A percentile compares a stretch with the other conserved stretches of the same genome.
Evolutionary conservation across 768 basidiomycete genomes (phyloP).

Genomic region (Gelatoporia subvermispora): DNA sequence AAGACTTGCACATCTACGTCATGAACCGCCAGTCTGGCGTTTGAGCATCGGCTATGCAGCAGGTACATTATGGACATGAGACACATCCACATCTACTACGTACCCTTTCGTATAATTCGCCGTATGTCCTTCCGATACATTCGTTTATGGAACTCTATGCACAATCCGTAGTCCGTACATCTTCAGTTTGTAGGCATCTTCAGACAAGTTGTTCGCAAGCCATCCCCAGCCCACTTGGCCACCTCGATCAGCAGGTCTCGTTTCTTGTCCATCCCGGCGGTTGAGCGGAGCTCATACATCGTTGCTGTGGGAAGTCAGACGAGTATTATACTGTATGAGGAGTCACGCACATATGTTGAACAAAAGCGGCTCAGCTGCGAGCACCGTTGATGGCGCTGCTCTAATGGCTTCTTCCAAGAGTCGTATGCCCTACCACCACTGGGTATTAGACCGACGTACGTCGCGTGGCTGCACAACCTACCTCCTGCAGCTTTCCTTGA

Average conservation of each 20-base stretch:
- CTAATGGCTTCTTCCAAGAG: constrained; percentile 59
- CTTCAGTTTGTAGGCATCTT: constrained; percentile 54
- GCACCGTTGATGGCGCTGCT: constrained; percentile 63
- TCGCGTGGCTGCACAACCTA: constrained; percentile 22
- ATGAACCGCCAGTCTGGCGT: constrained; percentile 71
- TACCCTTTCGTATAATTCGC: constrained; percentile 10
- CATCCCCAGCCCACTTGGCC: constrained; percentile 85
- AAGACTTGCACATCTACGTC: constrained; percentile 72
- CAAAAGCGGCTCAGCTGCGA: constrained; percentile 75
- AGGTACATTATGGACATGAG: constrained; percentile 1
- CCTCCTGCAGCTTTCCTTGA: constrained; percentile 72
- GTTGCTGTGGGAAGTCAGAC: constrained; percentile 48
- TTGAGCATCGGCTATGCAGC: constrained; percentile 22
- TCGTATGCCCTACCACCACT: constrained; percentile 51
- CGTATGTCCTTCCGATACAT: constrained; percentile 17
- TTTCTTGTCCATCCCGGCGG: constrained; percentile 71
- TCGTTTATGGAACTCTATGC: constrained; percentile 14
- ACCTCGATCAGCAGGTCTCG: constrained; percentile 68
- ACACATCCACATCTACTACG: constrained; percentile 7
- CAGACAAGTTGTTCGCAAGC: constrained; percentile 67
- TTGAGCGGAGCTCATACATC: constrained; percentile 75
- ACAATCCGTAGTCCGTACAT: background rate
- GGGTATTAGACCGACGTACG: background rate
- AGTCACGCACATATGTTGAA: constrained; percentile 72
- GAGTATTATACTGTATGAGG: background rate